Evolutionary conservation across 805 yeast species (phyloP).

Genomic region (Candida chilensis): DNA sequence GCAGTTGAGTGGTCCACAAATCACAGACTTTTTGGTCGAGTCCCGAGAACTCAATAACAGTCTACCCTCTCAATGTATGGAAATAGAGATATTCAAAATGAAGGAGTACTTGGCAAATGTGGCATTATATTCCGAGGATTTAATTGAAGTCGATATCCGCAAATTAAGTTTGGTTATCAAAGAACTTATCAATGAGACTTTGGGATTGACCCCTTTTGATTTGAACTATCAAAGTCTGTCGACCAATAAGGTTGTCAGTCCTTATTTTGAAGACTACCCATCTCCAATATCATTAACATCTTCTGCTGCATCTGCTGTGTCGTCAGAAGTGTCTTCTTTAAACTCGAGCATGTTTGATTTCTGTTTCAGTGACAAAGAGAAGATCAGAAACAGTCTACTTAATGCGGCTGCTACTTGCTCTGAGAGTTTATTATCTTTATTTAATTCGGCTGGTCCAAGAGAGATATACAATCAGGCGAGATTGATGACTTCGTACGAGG

Average conservation of each 20-base stretch:
- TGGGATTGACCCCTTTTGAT: conserved; percentile 5
- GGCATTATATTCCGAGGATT: conserved; percentile 35
- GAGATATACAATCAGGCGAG: conserved; percentile 8
- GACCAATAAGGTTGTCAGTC: no score
- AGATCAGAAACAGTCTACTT: no score
- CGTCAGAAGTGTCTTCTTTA: no score
- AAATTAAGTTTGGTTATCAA: conserved; percentile 1
- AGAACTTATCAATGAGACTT: conserved; percentile 6
- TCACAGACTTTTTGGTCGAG: conserved; percentile 24
- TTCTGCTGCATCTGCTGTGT: not conserved
- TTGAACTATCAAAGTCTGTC: conserved; percentile 4
- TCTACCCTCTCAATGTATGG: conserved; percentile 16
- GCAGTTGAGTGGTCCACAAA: conserved; percentile 56
- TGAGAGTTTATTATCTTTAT: conserved; percentile 15
- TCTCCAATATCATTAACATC: conserved; percentile 2
- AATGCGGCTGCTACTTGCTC: no score
- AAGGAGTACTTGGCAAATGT: conserved; percentile 42
- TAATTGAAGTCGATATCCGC: conserved; percentile 25
- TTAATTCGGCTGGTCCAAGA: conserved; percentile 19
- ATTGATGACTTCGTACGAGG: conserved; percentile 1
- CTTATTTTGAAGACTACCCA: no score
- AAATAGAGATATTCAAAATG: conserved; percentile 28
- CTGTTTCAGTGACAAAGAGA: no score
- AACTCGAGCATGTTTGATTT: no score
- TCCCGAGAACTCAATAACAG: conserved; percentile 27